A percentile compares a stretch with the other conserved stretches of the same genome.
These are phyloP conservation scores for Linnemannia elongata DNA, from an alignment of 192 early-diverging fungal genomes.

Conservation along the genomic window DNA sequence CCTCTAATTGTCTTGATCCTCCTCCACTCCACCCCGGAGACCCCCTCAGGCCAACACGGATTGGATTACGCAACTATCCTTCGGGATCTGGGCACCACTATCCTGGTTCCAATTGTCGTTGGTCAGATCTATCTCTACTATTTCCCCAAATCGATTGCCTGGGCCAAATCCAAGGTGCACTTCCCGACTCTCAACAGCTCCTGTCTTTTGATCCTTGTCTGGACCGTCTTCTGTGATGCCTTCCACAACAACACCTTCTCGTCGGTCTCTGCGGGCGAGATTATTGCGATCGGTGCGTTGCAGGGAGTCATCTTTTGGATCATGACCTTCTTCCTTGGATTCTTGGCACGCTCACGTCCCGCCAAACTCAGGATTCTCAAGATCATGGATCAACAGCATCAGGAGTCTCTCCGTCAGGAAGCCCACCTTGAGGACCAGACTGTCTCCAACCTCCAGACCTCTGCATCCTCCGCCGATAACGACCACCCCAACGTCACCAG, in stretches of 20 bases:
- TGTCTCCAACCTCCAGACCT: background rate
- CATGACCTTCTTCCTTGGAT: constrained; percentile 66
- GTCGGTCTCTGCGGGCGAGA: constrained; percentile 60
- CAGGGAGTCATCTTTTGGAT: constrained; percentile 64
- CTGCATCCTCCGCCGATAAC: background rate
- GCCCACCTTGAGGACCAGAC: constrained; percentile 32
- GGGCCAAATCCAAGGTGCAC: constrained; percentile 62
- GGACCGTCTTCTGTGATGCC: constrained; percentile 82
- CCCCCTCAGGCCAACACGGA: constrained; percentile 42
- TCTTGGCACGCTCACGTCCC: constrained; percentile 59
- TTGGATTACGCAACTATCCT: constrained; percentile 68
- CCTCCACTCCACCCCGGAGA: constrained; percentile 13
- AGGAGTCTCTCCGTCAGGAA: constrained; percentile 19
- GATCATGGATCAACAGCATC: constrained; percentile 34
- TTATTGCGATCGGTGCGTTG: constrained; percentile 67
- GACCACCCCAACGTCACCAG: constrained; percentile 8
- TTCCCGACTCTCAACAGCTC: constrained; percentile 69
- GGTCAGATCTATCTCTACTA: constrained; percentile 70
- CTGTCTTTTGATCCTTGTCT: constrained; percentile 75
- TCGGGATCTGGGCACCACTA: constrained; percentile 69
- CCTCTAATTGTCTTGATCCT: constrained; percentile 46
- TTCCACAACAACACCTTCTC: constrained; percentile 68
- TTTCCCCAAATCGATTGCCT: constrained; percentile 61
- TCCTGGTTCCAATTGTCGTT: constrained; percentile 72
- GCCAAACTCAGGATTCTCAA: constrained; percentile 53